Conservation (phyloP, 1,284 basidiomycete genomes). For the Leccinum pachyderme region DNA sequence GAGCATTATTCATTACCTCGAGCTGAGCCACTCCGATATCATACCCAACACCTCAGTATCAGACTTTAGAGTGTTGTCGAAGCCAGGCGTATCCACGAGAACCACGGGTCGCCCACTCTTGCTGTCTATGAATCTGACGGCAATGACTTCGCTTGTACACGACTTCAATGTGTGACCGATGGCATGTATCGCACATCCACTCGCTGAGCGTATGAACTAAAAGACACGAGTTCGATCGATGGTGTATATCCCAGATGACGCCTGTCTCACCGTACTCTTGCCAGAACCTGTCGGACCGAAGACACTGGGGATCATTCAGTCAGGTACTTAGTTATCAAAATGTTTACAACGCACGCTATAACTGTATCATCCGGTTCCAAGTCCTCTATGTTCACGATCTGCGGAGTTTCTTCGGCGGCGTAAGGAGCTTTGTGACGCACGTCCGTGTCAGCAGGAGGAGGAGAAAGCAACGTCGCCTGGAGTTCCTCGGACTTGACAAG, state of each 20-base stretch:
- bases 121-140: conserved; percentile 6
- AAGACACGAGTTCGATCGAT: neutral
- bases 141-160: conserved; percentile 14
- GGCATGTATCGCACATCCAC: conserved; percentile 6
- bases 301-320: neutral
- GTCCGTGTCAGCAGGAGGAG: too few species aligned
- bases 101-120: conserved; percentile 1
- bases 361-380: neutral
- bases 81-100: conserved; percentile 16
- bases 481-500: neutral
- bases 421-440: too few species aligned
- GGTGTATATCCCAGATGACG: neutral
- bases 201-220: conserved; percentile 25
- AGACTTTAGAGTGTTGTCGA: conserved; percentile 10
- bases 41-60: conserved; percentile 21
- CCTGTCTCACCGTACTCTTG: conserved; percentile 10
- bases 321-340: neutral
- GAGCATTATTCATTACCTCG: conserved; percentile 2
- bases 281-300: neutral
- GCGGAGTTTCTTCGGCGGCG: too few species aligned
- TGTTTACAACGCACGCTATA: neutral
- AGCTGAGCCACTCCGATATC: conserved; percentile 24
- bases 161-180: conserved; percentile 13
- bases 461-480: too few species aligned
- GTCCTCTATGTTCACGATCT: neutral